phyloP scores from a whole-genome alignment of 164 flowering plant genomes.

The Buxus sempervirens region DNA sequence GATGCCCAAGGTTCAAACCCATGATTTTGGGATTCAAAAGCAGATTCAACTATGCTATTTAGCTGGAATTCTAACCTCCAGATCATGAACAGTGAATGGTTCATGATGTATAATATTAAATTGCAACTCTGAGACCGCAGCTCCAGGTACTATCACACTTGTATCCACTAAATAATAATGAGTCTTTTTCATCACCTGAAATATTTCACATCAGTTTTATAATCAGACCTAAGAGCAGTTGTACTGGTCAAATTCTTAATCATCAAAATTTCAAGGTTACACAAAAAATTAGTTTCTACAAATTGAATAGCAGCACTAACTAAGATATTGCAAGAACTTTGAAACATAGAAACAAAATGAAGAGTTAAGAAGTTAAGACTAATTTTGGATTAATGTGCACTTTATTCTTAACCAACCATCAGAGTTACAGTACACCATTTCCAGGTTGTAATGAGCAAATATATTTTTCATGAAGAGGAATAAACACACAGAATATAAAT shows the following conservation, averaged over 20 bases:
- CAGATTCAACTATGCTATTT: neutral
- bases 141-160: conserved; percentile 78
- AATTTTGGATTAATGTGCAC: neutral
- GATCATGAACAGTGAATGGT: conserved; percentile 63
- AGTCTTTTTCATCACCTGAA: conserved; percentile 97
- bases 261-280: too few species aligned
- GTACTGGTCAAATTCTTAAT: neutral
- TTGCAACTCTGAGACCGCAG: conserved; percentile 87
- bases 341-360: neutral
- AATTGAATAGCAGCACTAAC: neutral
- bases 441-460: neutral
- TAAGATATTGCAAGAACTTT: neutral
- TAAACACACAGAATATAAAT: too few species aligned
- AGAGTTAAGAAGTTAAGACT: neutral
- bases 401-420: neutral
- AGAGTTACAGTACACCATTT: neutral
- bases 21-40: neutral
- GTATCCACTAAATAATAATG: conserved; percentile 91
- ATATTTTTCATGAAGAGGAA: too few species aligned
- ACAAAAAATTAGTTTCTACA: neutral
- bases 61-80: conserved; percentile 47
- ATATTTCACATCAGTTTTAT: neutral
- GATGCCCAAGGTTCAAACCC: neutral
- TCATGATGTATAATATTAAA: conserved; percentile 77
- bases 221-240: conserved; percentile 5